Percentiles rank a stretch among this genome's conserved stretches.
phyloP scores from a whole-genome alignment of 331 rosid genomes.

The Pyrus hybrid region DNA sequence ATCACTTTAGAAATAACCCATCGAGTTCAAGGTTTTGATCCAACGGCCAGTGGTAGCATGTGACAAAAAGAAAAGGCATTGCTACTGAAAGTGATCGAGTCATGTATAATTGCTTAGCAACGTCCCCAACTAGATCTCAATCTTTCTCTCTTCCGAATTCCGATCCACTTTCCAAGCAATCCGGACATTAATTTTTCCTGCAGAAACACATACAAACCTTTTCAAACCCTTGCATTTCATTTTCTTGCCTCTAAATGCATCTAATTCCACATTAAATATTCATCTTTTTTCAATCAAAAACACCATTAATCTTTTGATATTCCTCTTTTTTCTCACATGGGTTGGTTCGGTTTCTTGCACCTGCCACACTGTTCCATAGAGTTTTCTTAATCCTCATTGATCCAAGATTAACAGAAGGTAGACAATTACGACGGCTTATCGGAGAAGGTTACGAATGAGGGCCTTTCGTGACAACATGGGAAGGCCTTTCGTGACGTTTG shows the following conservation, averaged over 20 bases:
- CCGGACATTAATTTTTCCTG: neutral
- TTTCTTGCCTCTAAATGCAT: neutral
- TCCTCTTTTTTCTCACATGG: neutral
- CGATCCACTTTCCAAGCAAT: neutral
- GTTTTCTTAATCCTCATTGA: neutral
- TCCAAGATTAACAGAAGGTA: neutral
- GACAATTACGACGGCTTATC: neutral
- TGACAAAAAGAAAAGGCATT: too few species aligned
- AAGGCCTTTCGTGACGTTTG: neutral
- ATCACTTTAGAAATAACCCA: neutral
- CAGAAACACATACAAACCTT: neutral
- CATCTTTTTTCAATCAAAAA: neutral
- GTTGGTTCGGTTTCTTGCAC: neutral
- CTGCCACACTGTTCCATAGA: neutral
- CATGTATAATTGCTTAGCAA: neutral
- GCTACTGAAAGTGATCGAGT: too few species aligned
- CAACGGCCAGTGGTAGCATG: neutral
- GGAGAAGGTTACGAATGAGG: neutral
- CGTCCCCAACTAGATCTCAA: neutral
- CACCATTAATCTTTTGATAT: neutral
- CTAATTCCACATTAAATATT: neutral
- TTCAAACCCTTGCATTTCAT: neutral
- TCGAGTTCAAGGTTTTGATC: neutral
- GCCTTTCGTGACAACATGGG: slow-evolving; percentile 8
- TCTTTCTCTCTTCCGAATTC: neutral